Evolutionary conservation across 176 grass and related monocot genomes (phyloP), one percentile per base, ranked within the genome.

Genomic region (Elymus sibiricus): DNA sequence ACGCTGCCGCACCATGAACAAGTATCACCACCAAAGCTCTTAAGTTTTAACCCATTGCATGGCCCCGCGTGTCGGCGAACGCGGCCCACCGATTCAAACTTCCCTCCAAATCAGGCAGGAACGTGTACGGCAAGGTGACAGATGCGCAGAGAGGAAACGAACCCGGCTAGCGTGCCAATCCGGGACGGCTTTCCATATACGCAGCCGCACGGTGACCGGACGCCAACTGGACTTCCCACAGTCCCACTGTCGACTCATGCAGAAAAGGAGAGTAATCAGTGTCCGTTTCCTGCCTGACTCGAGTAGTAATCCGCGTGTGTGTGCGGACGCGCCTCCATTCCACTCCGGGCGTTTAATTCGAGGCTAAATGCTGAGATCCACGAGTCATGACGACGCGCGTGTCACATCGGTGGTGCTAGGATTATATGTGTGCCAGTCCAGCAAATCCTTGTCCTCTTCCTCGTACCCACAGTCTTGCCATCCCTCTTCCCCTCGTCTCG

Each of bases 31-130:
- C 11, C 42, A 11, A 11, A 12, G 42, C 42, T 1, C 3, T 32
- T 32, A 1, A 32, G 5, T 38, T 5, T 16, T 19, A 13, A 16
- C 31, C 6, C 70, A 26, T 17, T 16, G 3, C 0, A 22, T 5
- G n/a, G 26, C 5, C 34, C 32, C 43, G 72, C 42, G 6, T 28
- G 87, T 27, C 67, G 55, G 87, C 2, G 87, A 56, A 12, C 34
- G 16, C 21, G 43, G 64, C 9, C 58, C 24, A 32, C 37, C 4
- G 4, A 9, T 89, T 89, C 77, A 81, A 89, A 58, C 77, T 69
- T 85, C 88, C 77, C 77, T 89, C 88, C 88, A 89, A 68, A 85
- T 76, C 15, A 47, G 77, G 82, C 68, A 89, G 69, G 24, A 12
- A 19, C 35, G n/a, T 29, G 26, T 27, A 59, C 2, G 7, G 16